Percentiles rank a stretch among this genome's conserved stretches.
phyloP scores from a whole-genome alignment of 768 basidiomycete genomes.

The Rhodocollybia butyracea region DNA sequence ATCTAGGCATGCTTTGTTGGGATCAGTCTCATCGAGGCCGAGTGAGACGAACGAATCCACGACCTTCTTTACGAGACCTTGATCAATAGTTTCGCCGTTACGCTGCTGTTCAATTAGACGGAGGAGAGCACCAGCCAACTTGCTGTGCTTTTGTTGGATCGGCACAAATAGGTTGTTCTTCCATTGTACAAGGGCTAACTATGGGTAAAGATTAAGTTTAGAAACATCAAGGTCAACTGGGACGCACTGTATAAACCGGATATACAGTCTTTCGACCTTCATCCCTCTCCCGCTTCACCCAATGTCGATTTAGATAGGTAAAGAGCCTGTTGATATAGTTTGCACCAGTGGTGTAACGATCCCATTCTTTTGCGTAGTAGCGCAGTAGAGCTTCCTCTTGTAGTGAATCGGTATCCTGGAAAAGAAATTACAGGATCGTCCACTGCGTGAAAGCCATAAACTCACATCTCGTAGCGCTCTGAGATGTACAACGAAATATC shows the following conservation, averaged over 20 bases:
- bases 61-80: slow-evolving; percentile 89
- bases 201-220: slow-evolving; percentile 4
- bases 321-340: slow-evolving; percentile 97
- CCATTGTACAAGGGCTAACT: slow-evolving; percentile 97
- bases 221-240: background rate
- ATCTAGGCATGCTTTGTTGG: slow-evolving; percentile 89
- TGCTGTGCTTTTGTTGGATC: slow-evolving; percentile 77
- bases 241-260: slow-evolving; percentile 83
- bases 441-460: slow-evolving; percentile 3
- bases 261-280: slow-evolving; percentile 95
- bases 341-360: slow-evolving; percentile 93
- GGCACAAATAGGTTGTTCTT: slow-evolving; percentile 86
- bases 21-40: slow-evolving; percentile 88
- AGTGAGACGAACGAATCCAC: slow-evolving; percentile 94
- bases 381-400: slow-evolving; percentile 86
- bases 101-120: slow-evolving; percentile 90
- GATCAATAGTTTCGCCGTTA: slow-evolving; percentile 92
- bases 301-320: slow-evolving; percentile 97
- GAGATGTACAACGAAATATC: slow-evolving; percentile 85
- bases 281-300: slow-evolving; percentile 98
- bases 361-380: slow-evolving; percentile 93
- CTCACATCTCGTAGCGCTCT: slow-evolving; percentile 53
- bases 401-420: slow-evolving; percentile 71
- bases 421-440: slow-evolving; percentile 1
- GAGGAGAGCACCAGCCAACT: slow-evolving; percentile 84